Base-by-base conservation (phyloP, 208 protist species). In the Acanthamoeba sp. region DNA sequence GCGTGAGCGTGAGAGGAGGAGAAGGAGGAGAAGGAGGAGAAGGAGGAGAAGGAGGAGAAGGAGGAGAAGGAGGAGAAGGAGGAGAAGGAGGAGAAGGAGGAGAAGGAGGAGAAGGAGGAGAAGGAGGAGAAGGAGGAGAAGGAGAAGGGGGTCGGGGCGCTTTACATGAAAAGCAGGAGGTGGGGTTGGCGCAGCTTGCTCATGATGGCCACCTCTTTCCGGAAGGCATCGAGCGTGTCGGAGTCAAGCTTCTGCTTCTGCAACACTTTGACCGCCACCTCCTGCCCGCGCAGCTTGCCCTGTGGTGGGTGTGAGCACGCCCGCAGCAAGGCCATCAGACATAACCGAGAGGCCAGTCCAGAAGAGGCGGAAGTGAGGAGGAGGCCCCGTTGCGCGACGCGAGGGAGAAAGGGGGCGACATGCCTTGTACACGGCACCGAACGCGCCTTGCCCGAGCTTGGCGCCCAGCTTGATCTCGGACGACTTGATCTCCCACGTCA, bases 101-200 rank as follows among this genome's bases (percentile, higher is more conserved):
- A 22, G 50, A 22, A 20, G 3, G 7, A 48, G 48, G 22, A 66
- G 59, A 66, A 18, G 16, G 42, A 12, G 12, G 48, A 3, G 1
- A 48, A 22, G 27, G 32, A 87, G 20, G 4, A 29, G 7, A n/a
- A 27, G 34, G 22, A 32, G 48, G 78, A 52, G 5, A 2, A 87
- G 20, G 22, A 66, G 59, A 66, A 66, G 24, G 59, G 59, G 59
- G 24, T 20, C 22, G n/a, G n/a, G n/a, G n/a, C n/a, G n/a, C 48
- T 5, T 7, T 87, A 87, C 85, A 91, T 91, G n/a, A 91, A 91
- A 20, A 91, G 85, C 1, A 91, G 36, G 6, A 91, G n/a, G 40
- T 91, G 85, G 1, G 85, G 85, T 29, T 91, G 85, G 14, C 85
- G 42, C 85, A 91, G 40, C 55, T 91, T 91, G 55, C 85, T 91